A percentile compares a stretch with the other conserved stretches of the same genome.
These are phyloP conservation scores for Phellopilus nigrolimitatus DNA, from an alignment of 1,284 basidiomycete genomes.

Conservation along the genomic window DNA sequence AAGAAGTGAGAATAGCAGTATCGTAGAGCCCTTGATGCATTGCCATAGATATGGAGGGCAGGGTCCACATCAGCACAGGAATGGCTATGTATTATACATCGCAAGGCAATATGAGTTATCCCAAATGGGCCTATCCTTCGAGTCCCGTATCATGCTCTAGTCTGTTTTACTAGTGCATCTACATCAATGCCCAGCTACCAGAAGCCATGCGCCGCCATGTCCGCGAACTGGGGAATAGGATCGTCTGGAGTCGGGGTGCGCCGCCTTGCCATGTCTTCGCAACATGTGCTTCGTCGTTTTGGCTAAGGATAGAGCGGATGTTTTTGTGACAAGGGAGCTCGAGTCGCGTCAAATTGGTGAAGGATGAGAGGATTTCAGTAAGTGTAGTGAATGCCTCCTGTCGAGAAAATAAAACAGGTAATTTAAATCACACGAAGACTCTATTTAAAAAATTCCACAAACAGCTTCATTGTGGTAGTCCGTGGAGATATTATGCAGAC, in stretches of 20 bases:
- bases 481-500: conserved; percentile 16
- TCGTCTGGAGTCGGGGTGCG: conserved; percentile 12
- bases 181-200: conserved; percentile 2
- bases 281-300: conserved; percentile 3
- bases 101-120: too few relatives aligned
- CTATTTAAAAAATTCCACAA: conserved; percentile 1
- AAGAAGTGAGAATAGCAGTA: too few relatives aligned
- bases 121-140: too few relatives aligned
- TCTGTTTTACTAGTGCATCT: background rate
- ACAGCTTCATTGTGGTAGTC: conserved; percentile 20
- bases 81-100: too few relatives aligned
- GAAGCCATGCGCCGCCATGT: conserved; percentile 10
- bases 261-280: conserved; percentile 13
- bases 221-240: conserved; percentile 18
- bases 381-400: conserved; percentile 17
- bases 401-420: background rate
- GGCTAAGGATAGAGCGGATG: conserved; percentile 11
- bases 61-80: too few relatives aligned
- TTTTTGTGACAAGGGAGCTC: conserved; percentile 17
- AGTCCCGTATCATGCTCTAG: too few relatives aligned
- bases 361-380: conserved; percentile 8
- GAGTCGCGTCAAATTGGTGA: conserved; percentile 15
- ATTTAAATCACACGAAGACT: background rate
- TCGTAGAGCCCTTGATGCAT: too few relatives aligned
- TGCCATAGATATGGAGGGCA: too few relatives aligned